phyloP scores from a whole-genome alignment of 2,329 filamentous ascomycete species.

The Ophiocordyceps unilateralis region DNA sequence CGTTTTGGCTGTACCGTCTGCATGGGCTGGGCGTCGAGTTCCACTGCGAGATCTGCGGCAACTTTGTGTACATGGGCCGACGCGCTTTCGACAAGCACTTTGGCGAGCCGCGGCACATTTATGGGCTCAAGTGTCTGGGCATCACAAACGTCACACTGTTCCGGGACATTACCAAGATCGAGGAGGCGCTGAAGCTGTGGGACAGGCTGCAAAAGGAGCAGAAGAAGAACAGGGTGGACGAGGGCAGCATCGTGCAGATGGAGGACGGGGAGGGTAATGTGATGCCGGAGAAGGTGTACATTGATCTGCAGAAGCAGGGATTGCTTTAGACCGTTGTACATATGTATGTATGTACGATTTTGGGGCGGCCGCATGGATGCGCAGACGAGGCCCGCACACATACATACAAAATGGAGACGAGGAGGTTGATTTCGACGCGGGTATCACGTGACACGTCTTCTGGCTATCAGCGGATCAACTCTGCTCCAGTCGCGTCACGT shows the following conservation, averaged over 20 bases:
- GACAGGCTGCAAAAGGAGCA: slow-evolving; percentile 82
- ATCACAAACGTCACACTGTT: slow-evolving; percentile 86
- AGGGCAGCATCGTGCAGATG: slow-evolving; percentile 89
- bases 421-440: too few species aligned
- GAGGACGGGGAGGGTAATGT: slow-evolving; percentile 95
- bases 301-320: slow-evolving; percentile 85
- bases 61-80: slow-evolving; percentile 96
- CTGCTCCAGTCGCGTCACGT: neutral
- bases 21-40: slow-evolving; percentile 93
- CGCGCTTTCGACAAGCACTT: slow-evolving; percentile 98
- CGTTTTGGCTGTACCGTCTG: slow-evolving; percentile 96
- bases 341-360: too few species aligned
- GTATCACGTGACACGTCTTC: neutral
- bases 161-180: slow-evolving; percentile 82
- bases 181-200: slow-evolving; percentile 78
- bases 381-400: too few species aligned
- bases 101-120: slow-evolving; percentile 82
- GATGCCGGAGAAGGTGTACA: slow-evolving; percentile 97
- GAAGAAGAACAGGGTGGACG: slow-evolving; percentile 57
- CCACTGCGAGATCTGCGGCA: slow-evolving; percentile 89
- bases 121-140: slow-evolving; percentile 83
- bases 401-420: too few species aligned
- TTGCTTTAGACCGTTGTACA: too few species aligned
- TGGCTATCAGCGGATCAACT: neutral
- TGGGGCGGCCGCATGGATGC: too few species aligned